These are phyloP conservation scores for Liriodendron chinense DNA, from an alignment of 164 flowering plant genomes.

Conservation along the genomic window DNA sequence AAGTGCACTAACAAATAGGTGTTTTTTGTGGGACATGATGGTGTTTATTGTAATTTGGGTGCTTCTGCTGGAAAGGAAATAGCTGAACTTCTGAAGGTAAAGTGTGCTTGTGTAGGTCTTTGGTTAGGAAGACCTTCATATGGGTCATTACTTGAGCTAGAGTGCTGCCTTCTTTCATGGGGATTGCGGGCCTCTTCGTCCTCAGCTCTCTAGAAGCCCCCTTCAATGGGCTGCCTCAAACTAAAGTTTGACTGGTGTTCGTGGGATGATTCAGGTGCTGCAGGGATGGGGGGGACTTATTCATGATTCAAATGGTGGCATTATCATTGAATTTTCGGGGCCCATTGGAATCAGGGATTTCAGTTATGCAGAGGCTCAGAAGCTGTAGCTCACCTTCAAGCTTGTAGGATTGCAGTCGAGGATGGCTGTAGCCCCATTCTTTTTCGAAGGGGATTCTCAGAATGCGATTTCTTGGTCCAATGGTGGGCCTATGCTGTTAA, in stretches of 20 bases:
- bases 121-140: not conserved
- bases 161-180: not conserved
- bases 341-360: not conserved
- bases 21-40: no score
- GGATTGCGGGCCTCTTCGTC: not conserved
- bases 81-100: no score
- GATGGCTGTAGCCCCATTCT: not conserved
- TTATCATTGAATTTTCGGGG: not conserved
- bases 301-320: not conserved
- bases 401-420: not conserved
- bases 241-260: not conserved
- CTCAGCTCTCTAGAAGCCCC: not conserved
- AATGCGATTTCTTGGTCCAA: not conserved
- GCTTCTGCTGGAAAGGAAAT: no score
- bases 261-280: not conserved
- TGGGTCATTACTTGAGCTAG: not conserved
- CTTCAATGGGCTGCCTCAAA: no score
- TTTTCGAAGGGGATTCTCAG: not conserved
- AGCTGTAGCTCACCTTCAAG: not conserved
- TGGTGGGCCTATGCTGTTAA: not conserved
- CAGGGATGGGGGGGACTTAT: not conserved
- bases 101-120: not conserved
- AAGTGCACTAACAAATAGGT: no score
- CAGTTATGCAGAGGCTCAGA: not conserved
- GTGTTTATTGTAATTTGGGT: no score